Percentiles rank a stretch among this genome's conserved stretches.
Conservation (phyloP, 257 asterid genomes). For the Echium plantagineum region DNA sequence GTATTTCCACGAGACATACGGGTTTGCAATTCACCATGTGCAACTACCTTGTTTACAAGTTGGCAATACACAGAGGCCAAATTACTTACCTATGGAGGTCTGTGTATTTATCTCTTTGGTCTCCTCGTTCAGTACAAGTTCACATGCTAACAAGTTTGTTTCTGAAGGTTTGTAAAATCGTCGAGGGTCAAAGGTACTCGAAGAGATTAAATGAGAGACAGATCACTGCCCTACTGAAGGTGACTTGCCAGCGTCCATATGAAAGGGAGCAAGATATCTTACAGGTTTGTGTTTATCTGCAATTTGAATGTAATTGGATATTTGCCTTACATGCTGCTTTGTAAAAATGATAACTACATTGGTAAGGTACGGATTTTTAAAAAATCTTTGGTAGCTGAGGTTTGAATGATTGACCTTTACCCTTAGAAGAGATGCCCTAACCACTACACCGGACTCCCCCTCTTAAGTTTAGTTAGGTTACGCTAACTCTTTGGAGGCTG, state of each 20-base stretch:
- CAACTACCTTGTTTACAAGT: conserved; percentile 96
- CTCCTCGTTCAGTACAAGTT: not conserved
- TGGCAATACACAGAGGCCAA: conserved; percentile 79
- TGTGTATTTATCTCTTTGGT: conserved; percentile 6
- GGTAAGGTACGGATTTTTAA: too few relatives aligned
- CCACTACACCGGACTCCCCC: too few relatives aligned
- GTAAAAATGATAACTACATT: too few relatives aligned
- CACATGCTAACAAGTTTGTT: conserved; percentile 1
- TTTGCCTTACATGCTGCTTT: not conserved
- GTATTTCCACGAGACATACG: conserved; percentile 75
- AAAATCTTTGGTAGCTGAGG: too few relatives aligned
- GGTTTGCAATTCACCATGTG: conserved; percentile 58
- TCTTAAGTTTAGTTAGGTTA: too few relatives aligned
- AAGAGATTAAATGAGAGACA: conserved; percentile 88
- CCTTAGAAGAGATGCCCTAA: too few relatives aligned
- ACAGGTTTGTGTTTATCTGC: conserved; percentile 29
- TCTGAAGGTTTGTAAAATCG: conserved; percentile 83
- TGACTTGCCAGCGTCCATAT: conserved; percentile 93
- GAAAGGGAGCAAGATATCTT: conserved; percentile 79
- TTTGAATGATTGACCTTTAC: too few relatives aligned
- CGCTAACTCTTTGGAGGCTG: too few relatives aligned
- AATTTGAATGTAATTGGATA: not conserved
- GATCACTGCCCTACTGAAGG: conserved; percentile 81
- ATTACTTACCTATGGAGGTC: conserved; percentile 96
- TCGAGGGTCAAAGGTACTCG: conserved; percentile 88